A percentile compares a stretch with the other conserved stretches of the same genome.
Evolutionary conservation across 345 rosid species (phyloP).

Genomic region (Lepidium sativum): DNA sequence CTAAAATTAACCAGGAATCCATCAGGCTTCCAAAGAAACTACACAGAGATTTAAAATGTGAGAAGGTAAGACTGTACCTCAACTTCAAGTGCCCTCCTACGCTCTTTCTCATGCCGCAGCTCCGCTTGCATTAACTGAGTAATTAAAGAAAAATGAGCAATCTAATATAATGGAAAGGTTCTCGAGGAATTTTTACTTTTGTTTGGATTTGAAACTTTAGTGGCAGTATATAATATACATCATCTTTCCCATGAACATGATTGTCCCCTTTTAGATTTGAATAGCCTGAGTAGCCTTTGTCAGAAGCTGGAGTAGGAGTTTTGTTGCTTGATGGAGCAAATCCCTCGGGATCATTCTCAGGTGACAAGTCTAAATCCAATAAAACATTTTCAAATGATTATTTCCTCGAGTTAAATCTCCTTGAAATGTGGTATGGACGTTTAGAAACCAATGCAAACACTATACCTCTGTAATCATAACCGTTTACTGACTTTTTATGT

Average conservation of each 20-base stretch:
- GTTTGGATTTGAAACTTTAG: conserved; percentile 10
- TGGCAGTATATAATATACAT: conserved; percentile 13
- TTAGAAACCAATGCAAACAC: neutral
- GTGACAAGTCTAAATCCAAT: conserved; percentile 37
- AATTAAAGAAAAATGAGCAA: neutral
- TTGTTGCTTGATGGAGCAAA: conserved; percentile 23
- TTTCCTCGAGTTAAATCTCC: neutral
- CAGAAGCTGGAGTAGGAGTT: conserved; percentile 26
- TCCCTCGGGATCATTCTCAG: conserved; percentile 26
- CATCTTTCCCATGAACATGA: conserved; percentile 27
- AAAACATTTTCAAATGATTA: conserved; percentile 13
- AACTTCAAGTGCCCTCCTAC: conserved; percentile 42
- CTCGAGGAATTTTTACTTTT: conserved; percentile 10
- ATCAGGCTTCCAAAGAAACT: conserved; percentile 5
- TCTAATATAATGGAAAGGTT: neutral
- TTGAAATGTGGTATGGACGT: neutral
- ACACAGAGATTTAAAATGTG: neutral
- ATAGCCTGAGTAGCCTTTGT: conserved; percentile 25
- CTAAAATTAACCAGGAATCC: conserved; percentile 27
- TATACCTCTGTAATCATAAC: conserved; percentile 38
- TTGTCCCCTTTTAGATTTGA: conserved; percentile 20
- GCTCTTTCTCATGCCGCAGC: conserved; percentile 39
- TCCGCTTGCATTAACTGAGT: conserved; percentile 25
- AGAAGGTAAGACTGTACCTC: conserved; percentile 35
- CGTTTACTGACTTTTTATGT: conserved; percentile 30